Percentiles rank a stretch among this genome's conserved stretches.
phyloP scores from a whole-genome alignment of 1,284 basidiomycete genomes.

The Coniferiporia sulphurascens region DNA sequence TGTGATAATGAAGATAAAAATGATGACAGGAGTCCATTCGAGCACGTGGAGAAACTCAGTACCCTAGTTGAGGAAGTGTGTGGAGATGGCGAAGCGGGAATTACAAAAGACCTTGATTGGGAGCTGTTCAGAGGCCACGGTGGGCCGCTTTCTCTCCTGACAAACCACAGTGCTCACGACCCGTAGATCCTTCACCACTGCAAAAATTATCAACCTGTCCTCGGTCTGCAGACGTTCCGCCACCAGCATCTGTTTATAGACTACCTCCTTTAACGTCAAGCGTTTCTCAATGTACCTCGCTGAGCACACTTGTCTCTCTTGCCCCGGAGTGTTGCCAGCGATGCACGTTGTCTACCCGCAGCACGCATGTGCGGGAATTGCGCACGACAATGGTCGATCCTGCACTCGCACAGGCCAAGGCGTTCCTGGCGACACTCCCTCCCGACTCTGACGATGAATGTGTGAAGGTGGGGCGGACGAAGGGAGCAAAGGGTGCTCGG shows the following conservation, averaged over 20 bases:
- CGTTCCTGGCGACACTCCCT: constrained; percentile 15
- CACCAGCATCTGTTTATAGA: neutral
- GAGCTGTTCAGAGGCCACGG: constrained; percentile 18
- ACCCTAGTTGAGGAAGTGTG: constrained; percentile 11
- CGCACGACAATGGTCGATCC: constrained; percentile 10
- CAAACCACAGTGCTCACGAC: neutral
- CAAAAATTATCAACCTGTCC: neutral
- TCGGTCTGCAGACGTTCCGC: neutral
- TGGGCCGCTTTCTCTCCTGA: neutral
- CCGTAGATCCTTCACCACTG: constrained; percentile 5
- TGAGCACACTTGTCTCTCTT: constrained; percentile 5
- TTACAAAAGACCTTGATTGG: constrained; percentile 21
- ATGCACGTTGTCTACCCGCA: neutral
- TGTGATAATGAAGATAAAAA: constrained; percentile 1
- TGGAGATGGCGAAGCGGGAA: neutral
- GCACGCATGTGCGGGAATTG: neutral
- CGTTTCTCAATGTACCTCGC: neutral
- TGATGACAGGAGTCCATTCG: neutral
- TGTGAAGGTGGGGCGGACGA: neutral
- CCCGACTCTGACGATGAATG: constrained; percentile 14
- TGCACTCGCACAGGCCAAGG: constrained; percentile 1
- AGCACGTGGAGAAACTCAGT: constrained; percentile 4
- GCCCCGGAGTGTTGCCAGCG: neutral
- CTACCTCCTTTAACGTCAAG: constrained; percentile 7
- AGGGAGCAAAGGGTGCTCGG: constrained; percentile 1